These are phyloP conservation scores for Tylopilus vinaceipallidus DNA, from an alignment of 768 basidiomycete genomes.

Conservation along the genomic window DNA sequence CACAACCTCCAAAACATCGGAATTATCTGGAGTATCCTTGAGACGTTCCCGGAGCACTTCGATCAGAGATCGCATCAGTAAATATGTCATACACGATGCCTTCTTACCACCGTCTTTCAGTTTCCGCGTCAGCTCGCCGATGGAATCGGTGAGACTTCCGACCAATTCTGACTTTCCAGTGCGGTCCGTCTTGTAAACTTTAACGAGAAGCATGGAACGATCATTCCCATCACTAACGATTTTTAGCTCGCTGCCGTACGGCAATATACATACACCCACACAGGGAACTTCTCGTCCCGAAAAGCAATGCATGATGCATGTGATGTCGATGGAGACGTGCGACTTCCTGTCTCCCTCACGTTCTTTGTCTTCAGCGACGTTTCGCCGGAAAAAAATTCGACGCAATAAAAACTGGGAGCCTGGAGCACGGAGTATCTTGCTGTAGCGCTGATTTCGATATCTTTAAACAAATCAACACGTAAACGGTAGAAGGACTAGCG, in stretches of 20 bases:
- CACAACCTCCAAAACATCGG: background rate
- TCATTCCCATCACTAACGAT: background rate
- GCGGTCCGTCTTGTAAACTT: background rate
- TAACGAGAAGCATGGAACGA: background rate
- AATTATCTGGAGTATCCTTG: background rate
- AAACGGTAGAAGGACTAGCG: background rate
- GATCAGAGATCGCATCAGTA: background rate
- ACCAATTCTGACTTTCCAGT: background rate
- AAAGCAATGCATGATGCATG: too few relatives aligned
- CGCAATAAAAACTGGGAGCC: background rate
- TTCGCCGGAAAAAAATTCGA: background rate
- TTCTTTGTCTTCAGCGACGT: background rate
- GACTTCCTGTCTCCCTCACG: background rate
- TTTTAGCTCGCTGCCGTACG: background rate
- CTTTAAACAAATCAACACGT: background rate
- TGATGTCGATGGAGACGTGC: too few relatives aligned
- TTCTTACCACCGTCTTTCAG: background rate
- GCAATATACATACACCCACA: background rate
- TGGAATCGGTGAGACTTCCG: background rate
- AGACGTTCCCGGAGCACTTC: conserved; percentile 1
- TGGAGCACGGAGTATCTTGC: background rate
- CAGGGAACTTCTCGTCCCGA: background rate
- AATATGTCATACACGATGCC: background rate
- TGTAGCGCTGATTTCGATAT: conserved; percentile 4
- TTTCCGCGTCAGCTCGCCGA: background rate